Conservation (phyloP, 2,329 filamentous ascomycete species). For the Pseudogymnoascus sp. region DNA sequence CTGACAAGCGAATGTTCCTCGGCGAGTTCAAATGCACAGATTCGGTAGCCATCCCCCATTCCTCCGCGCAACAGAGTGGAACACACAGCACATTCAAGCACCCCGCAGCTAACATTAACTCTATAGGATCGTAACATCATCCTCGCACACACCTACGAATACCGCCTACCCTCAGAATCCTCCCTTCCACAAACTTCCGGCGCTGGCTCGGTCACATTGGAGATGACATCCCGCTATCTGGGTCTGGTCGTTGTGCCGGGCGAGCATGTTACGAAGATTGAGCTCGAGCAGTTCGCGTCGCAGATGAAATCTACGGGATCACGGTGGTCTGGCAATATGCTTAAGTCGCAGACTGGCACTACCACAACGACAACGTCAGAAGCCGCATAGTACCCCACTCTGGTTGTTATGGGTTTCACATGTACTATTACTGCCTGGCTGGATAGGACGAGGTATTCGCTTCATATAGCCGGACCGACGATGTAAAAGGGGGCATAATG, state of each 20-base stretch:
- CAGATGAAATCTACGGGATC: constrained; percentile 18
- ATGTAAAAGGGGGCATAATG: background rate
- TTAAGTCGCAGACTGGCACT: background rate
- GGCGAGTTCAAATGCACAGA: constrained; percentile 94
- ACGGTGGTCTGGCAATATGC: background rate
- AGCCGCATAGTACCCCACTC: background rate
- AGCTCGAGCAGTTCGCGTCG: constrained; percentile 68
- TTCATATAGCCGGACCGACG: background rate
- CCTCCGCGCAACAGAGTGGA: too few relatives aligned
- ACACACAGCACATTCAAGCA: background rate
- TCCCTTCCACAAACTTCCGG: constrained; percentile 33
- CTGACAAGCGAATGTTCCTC: constrained; percentile 79
- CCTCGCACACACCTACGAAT: constrained; percentile 78
- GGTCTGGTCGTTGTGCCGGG: constrained; percentile 87
- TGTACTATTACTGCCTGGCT: background rate
- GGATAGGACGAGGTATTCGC: background rate
- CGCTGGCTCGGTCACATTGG: constrained; percentile 43
- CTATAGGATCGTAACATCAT: constrained; percentile 78
- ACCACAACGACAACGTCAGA: background rate
- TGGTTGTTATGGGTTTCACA: background rate
- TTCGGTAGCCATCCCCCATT: constrained; percentile 45
- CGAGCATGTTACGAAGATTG: constrained; percentile 75
- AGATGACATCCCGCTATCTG: constrained; percentile 79
- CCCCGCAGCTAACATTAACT: constrained; percentile 1
- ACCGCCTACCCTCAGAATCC: constrained; percentile 60